Percentiles rank a stretch among this genome's conserved stretches.
Conservation (phyloP, 108 stramenopile genomes). For the Asterionellopsis glacialis region DNA sequence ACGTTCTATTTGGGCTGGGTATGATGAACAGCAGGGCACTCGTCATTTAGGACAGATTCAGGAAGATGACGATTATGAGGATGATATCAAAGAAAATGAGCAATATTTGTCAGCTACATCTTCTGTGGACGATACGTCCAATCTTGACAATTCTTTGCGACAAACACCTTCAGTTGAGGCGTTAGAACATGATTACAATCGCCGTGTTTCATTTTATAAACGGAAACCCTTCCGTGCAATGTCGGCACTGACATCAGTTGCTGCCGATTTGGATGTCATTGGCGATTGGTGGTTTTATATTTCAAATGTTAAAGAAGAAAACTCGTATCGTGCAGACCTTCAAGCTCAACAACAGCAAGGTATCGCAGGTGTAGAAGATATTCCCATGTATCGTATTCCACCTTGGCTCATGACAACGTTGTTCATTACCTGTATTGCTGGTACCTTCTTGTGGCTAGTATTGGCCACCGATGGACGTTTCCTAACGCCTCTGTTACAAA, state of each 20-base stretch:
- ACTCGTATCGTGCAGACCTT: slow-evolving; percentile 2
- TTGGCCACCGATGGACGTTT: slow-evolving; percentile 33
- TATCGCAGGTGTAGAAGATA: neutral
- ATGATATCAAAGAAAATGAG: neutral
- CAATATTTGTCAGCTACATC: neutral
- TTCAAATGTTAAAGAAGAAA: slow-evolving; percentile 3
- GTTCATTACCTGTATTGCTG: slow-evolving; percentile 13
- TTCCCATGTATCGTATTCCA: slow-evolving; percentile 18
- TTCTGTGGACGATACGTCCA: neutral
- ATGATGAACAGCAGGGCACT: neutral
- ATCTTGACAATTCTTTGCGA: neutral
- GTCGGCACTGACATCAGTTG: slow-evolving; percentile 16
- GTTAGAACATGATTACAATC: slow-evolving; percentile 1
- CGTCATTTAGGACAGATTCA: neutral
- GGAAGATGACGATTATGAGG: neutral
- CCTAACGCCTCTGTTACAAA: slow-evolving; percentile 15
- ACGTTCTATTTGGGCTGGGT: no score
- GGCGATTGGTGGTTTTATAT: slow-evolving; percentile 27
- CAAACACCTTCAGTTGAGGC: neutral
- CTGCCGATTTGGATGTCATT: slow-evolving; percentile 33
- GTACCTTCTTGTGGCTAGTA: slow-evolving; percentile 23
- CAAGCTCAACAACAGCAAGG: no score
- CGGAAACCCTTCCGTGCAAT: slow-evolving; percentile 23
- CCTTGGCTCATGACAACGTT: slow-evolving; percentile 4
- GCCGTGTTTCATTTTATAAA: neutral